A percentile compares a stretch with the other conserved stretches of the same genome.
These are phyloP conservation scores for Syzygium aqueum DNA, from an alignment of 345 rosid species.

Conservation along the genomic window DNA sequence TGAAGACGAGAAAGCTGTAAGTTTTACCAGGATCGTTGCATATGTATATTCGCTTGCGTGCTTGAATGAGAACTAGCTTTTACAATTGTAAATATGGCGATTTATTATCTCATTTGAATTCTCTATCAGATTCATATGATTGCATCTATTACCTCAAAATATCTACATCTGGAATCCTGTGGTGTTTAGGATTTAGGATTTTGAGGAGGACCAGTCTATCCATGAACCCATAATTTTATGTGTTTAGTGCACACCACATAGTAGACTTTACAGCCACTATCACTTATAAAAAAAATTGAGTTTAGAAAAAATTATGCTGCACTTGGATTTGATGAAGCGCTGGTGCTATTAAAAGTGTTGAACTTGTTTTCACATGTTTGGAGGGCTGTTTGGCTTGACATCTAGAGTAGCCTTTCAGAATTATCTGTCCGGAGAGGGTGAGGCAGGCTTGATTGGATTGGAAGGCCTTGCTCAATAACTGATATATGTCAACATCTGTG, in stretches of 20 bases:
- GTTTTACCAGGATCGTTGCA: background rate
- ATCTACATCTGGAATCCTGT: background rate
- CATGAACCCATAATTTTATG: background rate
- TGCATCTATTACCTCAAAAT: background rate
- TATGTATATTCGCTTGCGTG: background rate
- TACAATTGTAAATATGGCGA: background rate
- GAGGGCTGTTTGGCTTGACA: background rate
- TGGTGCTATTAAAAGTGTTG: background rate
- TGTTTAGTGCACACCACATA: background rate
- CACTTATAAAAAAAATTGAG: background rate
- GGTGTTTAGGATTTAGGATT: background rate
- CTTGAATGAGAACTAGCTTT: background rate
- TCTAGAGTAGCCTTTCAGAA: background rate
- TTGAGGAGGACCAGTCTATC: background rate
- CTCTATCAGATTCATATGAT: background rate
- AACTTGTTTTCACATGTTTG: background rate
- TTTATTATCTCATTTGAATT: background rate
- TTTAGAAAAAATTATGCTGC: background rate
- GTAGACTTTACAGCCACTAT: background rate
- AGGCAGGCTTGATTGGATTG: background rate
- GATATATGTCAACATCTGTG: background rate
- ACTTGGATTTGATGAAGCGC: background rate
- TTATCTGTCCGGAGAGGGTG: background rate
- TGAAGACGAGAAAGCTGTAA: conserved; percentile 84
- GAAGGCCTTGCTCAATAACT: background rate